A percentile compares a stretch with the other conserved stretches of the same genome.
phyloP scores from a whole-genome alignment of 306 rosid species.

The Senna siamea region DNA sequence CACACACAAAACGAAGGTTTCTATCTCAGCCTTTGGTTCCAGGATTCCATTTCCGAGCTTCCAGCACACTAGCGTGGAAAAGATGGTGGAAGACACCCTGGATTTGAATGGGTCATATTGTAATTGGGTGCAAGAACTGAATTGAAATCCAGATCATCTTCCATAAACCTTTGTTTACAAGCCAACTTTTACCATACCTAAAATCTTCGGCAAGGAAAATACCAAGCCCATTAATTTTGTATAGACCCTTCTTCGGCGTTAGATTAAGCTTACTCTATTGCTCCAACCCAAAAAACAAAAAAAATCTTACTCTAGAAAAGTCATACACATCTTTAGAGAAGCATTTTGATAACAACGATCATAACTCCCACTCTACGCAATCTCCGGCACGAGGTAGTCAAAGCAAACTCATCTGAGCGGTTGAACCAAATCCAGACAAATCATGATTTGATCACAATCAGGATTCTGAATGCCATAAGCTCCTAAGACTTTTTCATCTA shows the following conservation, averaged over 20 bases:
- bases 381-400: background rate
- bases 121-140: conserved; percentile 15
- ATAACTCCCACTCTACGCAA: background rate
- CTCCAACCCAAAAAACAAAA: too few relatives aligned
- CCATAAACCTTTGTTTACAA: conserved; percentile 8
- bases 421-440: background rate
- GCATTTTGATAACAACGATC: background rate
- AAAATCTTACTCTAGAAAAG: too few relatives aligned
- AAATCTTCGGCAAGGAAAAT: background rate
- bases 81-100: conserved; percentile 38
- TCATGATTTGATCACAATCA: background rate
- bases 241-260: too few relatives aligned
- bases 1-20: too few relatives aligned
- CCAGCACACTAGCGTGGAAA: background rate
- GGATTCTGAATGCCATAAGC: background rate
- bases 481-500: background rate
- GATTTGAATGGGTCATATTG: conserved; percentile 19
- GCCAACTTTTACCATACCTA: background rate
- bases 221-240: background rate
- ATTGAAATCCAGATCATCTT: conserved; percentile 32
- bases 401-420: conserved; percentile 16
- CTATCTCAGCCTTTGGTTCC: conserved; percentile 12
- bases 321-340: too few relatives aligned
- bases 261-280: too few relatives aligned
- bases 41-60: background rate